Evolutionary conservation across 2,329 filamentous ascomycete species (phyloP), one percentile per base, ranked within the genome.

Genomic region (Cyphellophora europaea): DNA sequence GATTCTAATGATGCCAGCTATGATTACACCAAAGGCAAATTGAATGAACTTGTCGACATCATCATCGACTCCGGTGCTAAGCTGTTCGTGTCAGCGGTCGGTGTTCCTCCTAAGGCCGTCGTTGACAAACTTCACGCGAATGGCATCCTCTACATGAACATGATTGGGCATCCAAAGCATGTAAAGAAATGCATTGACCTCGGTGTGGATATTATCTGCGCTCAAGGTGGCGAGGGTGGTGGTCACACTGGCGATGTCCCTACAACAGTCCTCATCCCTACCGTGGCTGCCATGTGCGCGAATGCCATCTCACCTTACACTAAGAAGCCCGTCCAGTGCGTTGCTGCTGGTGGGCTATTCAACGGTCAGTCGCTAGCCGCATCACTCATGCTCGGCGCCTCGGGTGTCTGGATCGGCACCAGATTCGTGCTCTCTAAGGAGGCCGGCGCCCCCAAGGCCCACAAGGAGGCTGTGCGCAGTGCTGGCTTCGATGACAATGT

Each of bases 81-180:
- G 62, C 77, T 98, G 41, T 98, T 98, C 67, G 91, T 98, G 52
- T 95, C 85, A 34, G 91, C 91, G 53, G 87, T 98, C 58, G 91
- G 91, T 54, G 82, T 96, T 16, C 88, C 91, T 28, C 86, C 91
- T 49, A 85, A 84, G 65, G 68, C 74, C 50, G 80, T 95, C 40
- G 87, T 98, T 53, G 87, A 96, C 48, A 82, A 76, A 57, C 78
- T 98, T 30, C 91, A 98, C 74, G 74, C 77, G 56, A 68, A 77
- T 54, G 88, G 88, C 49, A 75, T 98, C 50, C 73, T 93, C 49
- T 46, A 46, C 35, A 45, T 43, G 91, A 98, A 98, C 79, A 98
- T 98, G 91, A 88, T 98, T 59, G 91, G 91, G 49, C 91, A 98
- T 73, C 89, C 91, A 56, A 98, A 98, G 79, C 91, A 98, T 68